A percentile compares a stretch with the other conserved stretches of the same genome.
Evolutionary conservation across 352 stramenopile genomes (phyloP).

Genomic region (Phytophthora chlamydospora): DNA sequence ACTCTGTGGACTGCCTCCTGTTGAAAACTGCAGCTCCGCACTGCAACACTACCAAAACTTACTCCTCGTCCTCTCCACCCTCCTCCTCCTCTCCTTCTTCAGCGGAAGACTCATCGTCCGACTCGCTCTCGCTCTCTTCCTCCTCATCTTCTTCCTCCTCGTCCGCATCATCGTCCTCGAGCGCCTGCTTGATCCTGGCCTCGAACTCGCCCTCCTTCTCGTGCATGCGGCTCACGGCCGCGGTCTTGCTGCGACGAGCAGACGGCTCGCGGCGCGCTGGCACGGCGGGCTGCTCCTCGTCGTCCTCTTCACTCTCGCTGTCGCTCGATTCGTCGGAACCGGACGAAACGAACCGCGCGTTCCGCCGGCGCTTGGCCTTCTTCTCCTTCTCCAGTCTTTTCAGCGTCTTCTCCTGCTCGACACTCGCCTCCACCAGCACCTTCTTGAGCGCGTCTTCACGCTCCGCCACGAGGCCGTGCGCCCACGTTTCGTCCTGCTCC

Average conservation of each 20-base stretch:
- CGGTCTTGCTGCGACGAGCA: conserved; percentile 61
- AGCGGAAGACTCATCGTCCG: conserved; percentile 28
- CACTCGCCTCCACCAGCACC: conserved; percentile 44
- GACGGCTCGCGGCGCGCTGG: conserved; percentile 43
- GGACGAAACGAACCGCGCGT: conserved; percentile 29
- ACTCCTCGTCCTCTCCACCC: conserved; percentile 25
- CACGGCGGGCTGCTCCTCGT: conserved; percentile 17
- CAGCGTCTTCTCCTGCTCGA: conserved; percentile 41
- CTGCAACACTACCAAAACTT: neutral
- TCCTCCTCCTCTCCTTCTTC: conserved; percentile 25
- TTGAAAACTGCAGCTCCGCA: neutral
- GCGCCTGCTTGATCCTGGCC: conserved; percentile 59
- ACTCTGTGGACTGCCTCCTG: neutral
- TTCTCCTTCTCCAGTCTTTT: conserved; percentile 47
- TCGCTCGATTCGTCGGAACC: conserved; percentile 37
- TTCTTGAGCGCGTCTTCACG: conserved; percentile 41
- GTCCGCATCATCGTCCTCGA: conserved; percentile 52
- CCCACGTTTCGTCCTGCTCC: conserved; percentile 61
- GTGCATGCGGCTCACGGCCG: conserved; percentile 67
- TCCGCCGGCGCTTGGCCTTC: conserved; percentile 35
- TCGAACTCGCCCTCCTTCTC: conserved; percentile 61
- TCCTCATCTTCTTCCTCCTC: conserved; percentile 41
- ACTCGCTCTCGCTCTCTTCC: conserved; percentile 19
- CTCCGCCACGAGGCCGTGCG: conserved; percentile 51
- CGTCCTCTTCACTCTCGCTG: conserved; percentile 40